phyloP scores from a whole-genome alignment of 73 alveolate genomes.

The Paramecium sexaurelia region DNA sequence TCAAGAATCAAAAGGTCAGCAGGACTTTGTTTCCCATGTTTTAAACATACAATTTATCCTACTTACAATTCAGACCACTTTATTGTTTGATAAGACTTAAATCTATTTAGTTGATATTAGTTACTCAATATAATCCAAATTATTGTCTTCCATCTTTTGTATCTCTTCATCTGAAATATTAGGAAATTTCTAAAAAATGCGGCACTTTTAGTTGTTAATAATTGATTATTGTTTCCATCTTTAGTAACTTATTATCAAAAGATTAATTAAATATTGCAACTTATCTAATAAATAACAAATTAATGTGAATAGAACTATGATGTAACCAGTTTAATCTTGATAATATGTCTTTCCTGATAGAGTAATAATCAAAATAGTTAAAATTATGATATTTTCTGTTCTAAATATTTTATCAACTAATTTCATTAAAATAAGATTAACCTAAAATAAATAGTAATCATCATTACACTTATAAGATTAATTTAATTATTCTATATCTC shows the following conservation, averaged over 20 bases:
- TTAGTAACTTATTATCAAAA: neutral
- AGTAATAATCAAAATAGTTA: neutral
- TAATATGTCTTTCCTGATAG: neutral
- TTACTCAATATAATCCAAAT: neutral
- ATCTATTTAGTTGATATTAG: neutral
- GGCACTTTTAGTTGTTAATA: neutral
- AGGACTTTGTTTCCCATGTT: constrained; percentile 35
- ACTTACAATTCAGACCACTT: constrained; percentile 7
- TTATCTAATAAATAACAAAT: neutral
- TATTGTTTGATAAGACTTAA: neutral
- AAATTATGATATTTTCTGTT: neutral
- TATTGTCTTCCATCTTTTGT: neutral
- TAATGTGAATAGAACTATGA: neutral
- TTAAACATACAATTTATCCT: constrained; percentile 13
- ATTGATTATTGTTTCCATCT: neutral
- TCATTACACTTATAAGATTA: neutral
- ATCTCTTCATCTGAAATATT: neutral
- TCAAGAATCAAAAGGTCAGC: constrained; percentile 23
- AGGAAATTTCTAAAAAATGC: neutral
- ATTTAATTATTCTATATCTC: neutral
- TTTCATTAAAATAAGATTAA: neutral
- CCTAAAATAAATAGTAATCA: neutral
- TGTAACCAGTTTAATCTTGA: neutral
- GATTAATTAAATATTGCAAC: neutral
- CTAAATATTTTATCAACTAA: neutral